These are phyloP conservation scores for Aphanomyces euteiches DNA, from an alignment of 352 stramenopile species.

Conservation along the genomic window DNA sequence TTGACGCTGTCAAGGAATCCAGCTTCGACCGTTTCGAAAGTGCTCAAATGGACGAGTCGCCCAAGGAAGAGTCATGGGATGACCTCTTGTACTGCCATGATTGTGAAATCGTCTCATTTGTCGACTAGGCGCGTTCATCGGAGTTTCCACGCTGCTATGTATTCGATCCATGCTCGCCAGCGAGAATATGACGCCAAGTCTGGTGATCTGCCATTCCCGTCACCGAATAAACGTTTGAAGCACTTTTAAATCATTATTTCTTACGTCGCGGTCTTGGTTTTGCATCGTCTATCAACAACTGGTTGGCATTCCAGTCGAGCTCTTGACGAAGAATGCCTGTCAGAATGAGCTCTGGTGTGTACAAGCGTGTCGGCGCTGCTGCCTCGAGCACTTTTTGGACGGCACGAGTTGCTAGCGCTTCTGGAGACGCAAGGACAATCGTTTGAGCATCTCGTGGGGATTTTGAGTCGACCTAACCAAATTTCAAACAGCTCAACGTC, in stretches of 20 bases:
- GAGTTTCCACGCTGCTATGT: slow-evolving; percentile 19
- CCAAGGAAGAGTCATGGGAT: background rate
- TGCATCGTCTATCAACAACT: too few species aligned
- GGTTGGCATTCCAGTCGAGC: slow-evolving; percentile 27
- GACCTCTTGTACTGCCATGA: slow-evolving; percentile 15
- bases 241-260: too few species aligned
- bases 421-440: slow-evolving; percentile 47
- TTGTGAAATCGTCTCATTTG: background rate
- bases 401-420: slow-evolving; percentile 35
- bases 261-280: too few species aligned
- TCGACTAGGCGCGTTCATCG: slow-evolving; percentile 18
- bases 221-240: too few species aligned
- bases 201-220: too few species aligned
- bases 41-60: too few species aligned
- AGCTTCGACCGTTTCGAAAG: too few species aligned
- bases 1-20: too few species aligned
- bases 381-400: slow-evolving; percentile 42
- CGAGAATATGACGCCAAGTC: background rate
- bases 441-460: slow-evolving; percentile 37
- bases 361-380: slow-evolving; percentile 39
- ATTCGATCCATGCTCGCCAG: slow-evolving; percentile 17
- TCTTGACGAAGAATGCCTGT: slow-evolving; percentile 44
- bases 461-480: slow-evolving; percentile 23
- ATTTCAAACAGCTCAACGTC: slow-evolving; percentile 4
- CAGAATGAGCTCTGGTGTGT: slow-evolving; percentile 47